phyloP scores from a whole-genome alignment of 2,329 filamentous ascomycete genomes.

The Venturia pyrina region DNA sequence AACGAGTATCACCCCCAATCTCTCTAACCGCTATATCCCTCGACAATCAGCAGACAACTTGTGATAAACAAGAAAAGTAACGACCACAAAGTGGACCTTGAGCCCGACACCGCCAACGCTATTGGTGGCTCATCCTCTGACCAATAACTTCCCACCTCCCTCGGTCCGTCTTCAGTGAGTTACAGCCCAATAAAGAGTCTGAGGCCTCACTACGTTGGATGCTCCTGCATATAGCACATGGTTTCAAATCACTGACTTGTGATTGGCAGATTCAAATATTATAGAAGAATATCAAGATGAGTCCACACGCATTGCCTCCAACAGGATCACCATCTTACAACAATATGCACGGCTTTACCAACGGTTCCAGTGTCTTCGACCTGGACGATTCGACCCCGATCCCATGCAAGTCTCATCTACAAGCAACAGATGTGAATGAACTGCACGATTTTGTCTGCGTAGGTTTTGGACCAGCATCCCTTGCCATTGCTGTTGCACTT shows the following conservation, averaged over 20 bases:
- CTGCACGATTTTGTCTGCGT: conserved; percentile 81
- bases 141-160: not conserved
- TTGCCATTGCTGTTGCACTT: conserved; percentile 80
- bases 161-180: not conserved
- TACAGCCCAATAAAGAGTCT: not conserved
- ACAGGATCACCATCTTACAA: not conserved
- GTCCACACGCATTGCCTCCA: conserved; percentile 1
- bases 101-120: not conserved
- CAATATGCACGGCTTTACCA: not conserved
- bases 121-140: not conserved
- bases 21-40: not conserved
- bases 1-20: not conserved
- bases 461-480: conserved; percentile 84
- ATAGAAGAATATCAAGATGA: not conserved
- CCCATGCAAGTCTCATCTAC: not conserved
- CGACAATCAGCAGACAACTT: not conserved
- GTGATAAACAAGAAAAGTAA: not conserved
- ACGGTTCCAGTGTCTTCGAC: not conserved
- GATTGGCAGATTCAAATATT: not conserved
- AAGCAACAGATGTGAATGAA: conserved; percentile 34
- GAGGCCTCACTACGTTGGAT: not conserved
- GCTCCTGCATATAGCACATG: not conserved
- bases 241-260: conserved; percentile 1
- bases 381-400: not conserved
- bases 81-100: not conserved